These are phyloP conservation scores for Solanum infundibuliforme DNA, from an alignment of 257 asterid genomes.

Conservation along the genomic window DNA sequence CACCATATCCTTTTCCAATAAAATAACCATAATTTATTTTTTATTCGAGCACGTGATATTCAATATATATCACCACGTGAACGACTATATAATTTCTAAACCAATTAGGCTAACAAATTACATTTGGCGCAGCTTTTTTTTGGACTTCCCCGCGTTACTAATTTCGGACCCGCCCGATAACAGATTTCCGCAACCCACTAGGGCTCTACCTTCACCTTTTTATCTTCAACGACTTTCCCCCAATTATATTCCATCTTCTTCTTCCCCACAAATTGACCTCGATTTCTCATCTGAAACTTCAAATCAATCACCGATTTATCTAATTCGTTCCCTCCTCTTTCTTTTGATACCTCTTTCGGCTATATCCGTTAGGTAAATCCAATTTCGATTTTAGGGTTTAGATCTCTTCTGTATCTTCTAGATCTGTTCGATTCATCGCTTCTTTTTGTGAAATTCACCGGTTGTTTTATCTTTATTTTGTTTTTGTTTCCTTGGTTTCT, in stretches of 20 bases:
- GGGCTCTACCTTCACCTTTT: conserved; percentile 4
- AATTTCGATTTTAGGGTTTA: conserved; percentile 16
- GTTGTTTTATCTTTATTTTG: background rate
- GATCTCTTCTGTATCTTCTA: background rate
- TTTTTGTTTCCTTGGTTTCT: background rate
- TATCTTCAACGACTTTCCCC: conserved; percentile 1
- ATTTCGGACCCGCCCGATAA: conserved; percentile 8
- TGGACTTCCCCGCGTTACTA: background rate
- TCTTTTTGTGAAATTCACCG: background rate
- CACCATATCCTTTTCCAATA: background rate
- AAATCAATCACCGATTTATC: conserved; percentile 1
- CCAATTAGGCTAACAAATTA: background rate
- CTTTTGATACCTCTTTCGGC: conserved; percentile 1
- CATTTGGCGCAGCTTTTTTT: background rate
- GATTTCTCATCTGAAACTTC: background rate
- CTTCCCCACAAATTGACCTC: conserved; percentile 4
- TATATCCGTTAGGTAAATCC: background rate
- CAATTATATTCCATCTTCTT: background rate
- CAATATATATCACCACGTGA: background rate
- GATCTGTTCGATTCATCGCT: conserved; percentile 4
- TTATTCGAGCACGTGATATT: background rate
- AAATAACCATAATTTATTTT: background rate
- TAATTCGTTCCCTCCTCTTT: conserved; percentile 5
- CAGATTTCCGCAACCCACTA: background rate
- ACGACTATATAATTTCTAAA: background rate